Percentiles rank a stretch among this genome's conserved stretches.
Conservation (phyloP, 305 asterid genomes). For the Solanum chacoense region DNA sequence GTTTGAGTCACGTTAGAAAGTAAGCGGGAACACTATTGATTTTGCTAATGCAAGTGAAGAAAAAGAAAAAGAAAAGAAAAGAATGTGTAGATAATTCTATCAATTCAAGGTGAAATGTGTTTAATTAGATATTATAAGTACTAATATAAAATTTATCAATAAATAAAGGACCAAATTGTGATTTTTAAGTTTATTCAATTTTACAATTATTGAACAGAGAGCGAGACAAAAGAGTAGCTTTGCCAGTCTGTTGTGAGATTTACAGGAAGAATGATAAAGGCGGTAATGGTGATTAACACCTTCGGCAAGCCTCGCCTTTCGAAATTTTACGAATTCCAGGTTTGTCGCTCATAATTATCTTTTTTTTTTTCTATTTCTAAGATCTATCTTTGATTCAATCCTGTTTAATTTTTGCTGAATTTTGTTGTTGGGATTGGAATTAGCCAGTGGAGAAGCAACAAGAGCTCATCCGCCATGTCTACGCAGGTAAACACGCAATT, state of each 20-base stretch:
- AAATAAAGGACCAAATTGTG: not conserved
- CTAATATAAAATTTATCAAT: not conserved
- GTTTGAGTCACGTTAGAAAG: too few species aligned
- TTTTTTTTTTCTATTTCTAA: not conserved
- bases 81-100: not conserved
- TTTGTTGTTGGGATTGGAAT: not conserved
- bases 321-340: constrained; percentile 25
- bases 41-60: too few species aligned
- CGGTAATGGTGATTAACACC: constrained; percentile 26
- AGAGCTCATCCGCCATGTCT: constrained; percentile 19
- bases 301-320: constrained; percentile 25
- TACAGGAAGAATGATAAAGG: constrained; percentile 17
- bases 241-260: not conserved
- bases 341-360: not conserved
- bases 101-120: not conserved
- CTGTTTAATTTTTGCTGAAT: not conserved
- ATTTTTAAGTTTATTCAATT: not conserved
- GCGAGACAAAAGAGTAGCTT: not conserved
- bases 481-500: constrained; percentile 9
- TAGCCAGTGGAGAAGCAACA: constrained; percentile 25
- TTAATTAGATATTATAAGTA: not conserved
- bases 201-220: not conserved
- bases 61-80: too few species aligned
- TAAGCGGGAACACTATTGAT: too few species aligned
- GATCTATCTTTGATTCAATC: not conserved